Conservation (phyloP, 2,329 filamentous ascomycete species). For the Tolypocladium inflatum region DNA sequence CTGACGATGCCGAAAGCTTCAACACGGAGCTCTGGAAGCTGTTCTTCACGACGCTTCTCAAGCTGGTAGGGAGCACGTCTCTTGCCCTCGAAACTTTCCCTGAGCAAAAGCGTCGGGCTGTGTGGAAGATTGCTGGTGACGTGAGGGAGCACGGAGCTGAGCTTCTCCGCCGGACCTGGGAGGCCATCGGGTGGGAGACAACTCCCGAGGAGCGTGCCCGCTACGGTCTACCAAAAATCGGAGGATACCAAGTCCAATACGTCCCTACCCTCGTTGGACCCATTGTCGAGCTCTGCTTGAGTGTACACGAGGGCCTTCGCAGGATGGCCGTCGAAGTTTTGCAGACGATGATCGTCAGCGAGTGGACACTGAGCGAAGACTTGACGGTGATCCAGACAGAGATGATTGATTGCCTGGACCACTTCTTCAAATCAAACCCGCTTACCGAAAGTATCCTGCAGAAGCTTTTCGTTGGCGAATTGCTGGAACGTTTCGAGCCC, state of each 20-base stretch:
- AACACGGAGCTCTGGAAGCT: constrained; percentile 90
- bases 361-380: constrained; percentile 94
- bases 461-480: constrained; percentile 82
- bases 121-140: constrained; percentile 98
- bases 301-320: constrained; percentile 84
- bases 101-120: constrained; percentile 88
- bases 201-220: constrained; percentile 65
- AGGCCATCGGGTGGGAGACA: constrained; percentile 94
- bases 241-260: constrained; percentile 97
- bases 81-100: constrained; percentile 92
- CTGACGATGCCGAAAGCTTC: constrained; percentile 85
- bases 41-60: constrained; percentile 83
- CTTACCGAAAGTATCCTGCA: constrained; percentile 83
- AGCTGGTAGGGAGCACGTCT: constrained; percentile 79
- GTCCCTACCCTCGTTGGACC: constrained; percentile 85
- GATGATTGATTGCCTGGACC: constrained; percentile 89
- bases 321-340: constrained; percentile 86
- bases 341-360: constrained; percentile 96
- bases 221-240: constrained; percentile 76
- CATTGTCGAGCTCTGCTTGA: constrained; percentile 88
- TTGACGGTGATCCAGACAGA: constrained; percentile 86
- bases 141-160: constrained; percentile 87
- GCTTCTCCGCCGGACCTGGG: constrained; percentile 77
- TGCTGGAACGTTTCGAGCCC: constrained; percentile 70
- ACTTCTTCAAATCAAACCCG: constrained; percentile 79